phyloP scores from a whole-genome alignment of 2,329 filamentous ascomycete species.

The Zasmidium angulare region DNA sequence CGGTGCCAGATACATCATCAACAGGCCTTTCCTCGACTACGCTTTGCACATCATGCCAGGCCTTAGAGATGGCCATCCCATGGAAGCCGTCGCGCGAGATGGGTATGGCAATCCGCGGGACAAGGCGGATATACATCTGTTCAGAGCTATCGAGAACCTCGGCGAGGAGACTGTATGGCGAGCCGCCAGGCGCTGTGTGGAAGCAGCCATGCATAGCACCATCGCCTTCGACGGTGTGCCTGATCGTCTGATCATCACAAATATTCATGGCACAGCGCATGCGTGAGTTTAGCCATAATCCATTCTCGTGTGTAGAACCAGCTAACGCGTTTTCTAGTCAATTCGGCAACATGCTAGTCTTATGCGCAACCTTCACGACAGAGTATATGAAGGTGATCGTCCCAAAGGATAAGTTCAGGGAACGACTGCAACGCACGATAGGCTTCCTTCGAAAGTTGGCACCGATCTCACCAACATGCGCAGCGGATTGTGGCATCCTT shows the following conservation, averaged over 20 bases:
- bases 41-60: conserved; percentile 53
- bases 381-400: conserved; percentile 59
- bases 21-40: conserved; percentile 71
- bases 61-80: conserved; percentile 19
- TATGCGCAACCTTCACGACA: conserved; percentile 72
- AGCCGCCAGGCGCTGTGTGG: conserved; percentile 56
- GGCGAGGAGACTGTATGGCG: conserved; percentile 29
- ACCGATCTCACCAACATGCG: conserved; percentile 72
- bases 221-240: conserved; percentile 74
- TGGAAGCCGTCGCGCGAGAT: conserved; percentile 32
- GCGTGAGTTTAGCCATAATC: conserved; percentile 64
- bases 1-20: conserved; percentile 85
- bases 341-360: conserved; percentile 94
- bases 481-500: conserved; percentile 73
- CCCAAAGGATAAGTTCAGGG: conserved; percentile 53
- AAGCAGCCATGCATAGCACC: conserved; percentile 80
- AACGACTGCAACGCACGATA: conserved; percentile 72
- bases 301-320: conserved; percentile 2
- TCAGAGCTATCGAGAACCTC: conserved; percentile 36
- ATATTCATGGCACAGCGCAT: conserved; percentile 91
- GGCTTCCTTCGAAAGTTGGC: conserved; percentile 69
- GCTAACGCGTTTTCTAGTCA: conserved; percentile 59
- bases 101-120: conserved; percentile 31
- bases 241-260: conserved; percentile 78
- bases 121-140: conserved; percentile 35